Percentiles rank a stretch among this genome's conserved stretches.
Conservation (phyloP, 2,329 filamentous ascomycete species). For the Trichoderma arundinaceum region DNA sequence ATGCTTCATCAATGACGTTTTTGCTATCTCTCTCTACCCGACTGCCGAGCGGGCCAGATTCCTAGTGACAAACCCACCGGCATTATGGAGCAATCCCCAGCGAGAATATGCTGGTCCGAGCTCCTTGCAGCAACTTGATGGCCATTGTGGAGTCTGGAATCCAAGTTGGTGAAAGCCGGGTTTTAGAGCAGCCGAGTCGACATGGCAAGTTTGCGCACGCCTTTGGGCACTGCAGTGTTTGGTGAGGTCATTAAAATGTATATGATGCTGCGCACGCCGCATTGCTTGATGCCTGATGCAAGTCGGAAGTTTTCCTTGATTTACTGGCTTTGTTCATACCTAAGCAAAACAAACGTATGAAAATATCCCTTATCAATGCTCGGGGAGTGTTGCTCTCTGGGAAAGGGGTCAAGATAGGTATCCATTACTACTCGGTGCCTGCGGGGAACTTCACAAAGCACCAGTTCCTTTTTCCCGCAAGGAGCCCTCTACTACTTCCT, state of each 20-base stretch:
- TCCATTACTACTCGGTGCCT: not conserved
- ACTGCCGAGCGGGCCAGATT: conserved; percentile 20
- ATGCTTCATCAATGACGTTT: conserved; percentile 26
- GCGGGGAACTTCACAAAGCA: conserved; percentile 7
- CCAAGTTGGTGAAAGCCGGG: conserved; percentile 1
- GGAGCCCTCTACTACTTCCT: not conserved
- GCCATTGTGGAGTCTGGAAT: conserved; percentile 20
- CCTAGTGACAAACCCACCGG: not conserved
- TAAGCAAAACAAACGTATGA: too few species aligned
- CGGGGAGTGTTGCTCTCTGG: not conserved
- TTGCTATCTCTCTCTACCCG: conserved; percentile 12
- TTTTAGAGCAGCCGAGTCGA: conserved; percentile 15
- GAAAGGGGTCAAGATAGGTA: not conserved
- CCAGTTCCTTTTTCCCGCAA: conserved; percentile 21
- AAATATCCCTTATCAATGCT: too few species aligned
- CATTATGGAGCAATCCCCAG: conserved; percentile 19
- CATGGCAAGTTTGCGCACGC: not conserved
- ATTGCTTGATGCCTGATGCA: too few species aligned
- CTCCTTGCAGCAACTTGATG: conserved; percentile 27
- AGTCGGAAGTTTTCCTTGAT: too few species aligned
- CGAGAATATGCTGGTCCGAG: conserved; percentile 23
- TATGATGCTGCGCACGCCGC: too few species aligned
- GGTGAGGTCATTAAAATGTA: too few species aligned
- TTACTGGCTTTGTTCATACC: too few species aligned
- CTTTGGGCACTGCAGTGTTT: too few species aligned